Percentiles rank a stretch among this genome's conserved stretches.
Conservation (phyloP, 768 basidiomycete genomes). For the Agaricus bisporus region DNA sequence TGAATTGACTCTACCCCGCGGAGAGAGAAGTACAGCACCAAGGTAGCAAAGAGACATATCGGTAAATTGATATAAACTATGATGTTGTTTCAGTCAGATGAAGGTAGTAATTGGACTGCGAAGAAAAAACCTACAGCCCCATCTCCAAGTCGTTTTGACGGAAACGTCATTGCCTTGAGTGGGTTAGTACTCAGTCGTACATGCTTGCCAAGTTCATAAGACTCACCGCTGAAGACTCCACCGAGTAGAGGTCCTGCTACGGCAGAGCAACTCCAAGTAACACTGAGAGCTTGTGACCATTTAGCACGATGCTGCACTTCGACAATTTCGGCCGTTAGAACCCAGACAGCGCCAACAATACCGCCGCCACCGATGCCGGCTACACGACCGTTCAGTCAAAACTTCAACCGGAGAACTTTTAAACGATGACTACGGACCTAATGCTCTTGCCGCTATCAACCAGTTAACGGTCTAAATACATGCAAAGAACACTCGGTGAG, state of each 20-base stretch:
- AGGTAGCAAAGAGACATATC: conserved; percentile 53
- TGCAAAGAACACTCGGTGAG: conserved; percentile 9
- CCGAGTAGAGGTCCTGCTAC: conserved; percentile 81
- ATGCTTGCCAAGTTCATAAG: not conserved
- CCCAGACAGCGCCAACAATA: conserved; percentile 82
- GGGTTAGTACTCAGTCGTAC: conserved; percentile 15
- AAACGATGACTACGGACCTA: conserved; percentile 24
- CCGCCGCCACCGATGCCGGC: conserved; percentile 86
- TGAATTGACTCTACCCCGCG: conserved; percentile 44
- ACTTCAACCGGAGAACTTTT: conserved; percentile 21
- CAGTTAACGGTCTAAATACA: conserved; percentile 42
- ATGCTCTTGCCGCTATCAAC: conserved; percentile 60
- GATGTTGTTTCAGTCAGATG: conserved; percentile 11
- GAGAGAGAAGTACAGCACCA: conserved; percentile 56
- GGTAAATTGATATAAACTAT: conserved; percentile 83
- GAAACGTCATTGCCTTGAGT: conserved; percentile 27
- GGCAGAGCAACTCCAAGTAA: conserved; percentile 85
- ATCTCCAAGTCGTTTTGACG: conserved; percentile 55
- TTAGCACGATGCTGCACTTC: conserved; percentile 63
- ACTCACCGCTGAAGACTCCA: conserved; percentile 72
- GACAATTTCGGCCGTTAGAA: conserved; percentile 81
- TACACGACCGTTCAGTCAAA: conserved; percentile 13
- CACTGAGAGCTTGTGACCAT: conserved; percentile 80
- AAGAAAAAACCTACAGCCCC: conserved; percentile 65
- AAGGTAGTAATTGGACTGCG: conserved; percentile 9